Base-by-base conservation (phyloP, 768 basidiomycete species). In the Zangia roseola region DNA sequence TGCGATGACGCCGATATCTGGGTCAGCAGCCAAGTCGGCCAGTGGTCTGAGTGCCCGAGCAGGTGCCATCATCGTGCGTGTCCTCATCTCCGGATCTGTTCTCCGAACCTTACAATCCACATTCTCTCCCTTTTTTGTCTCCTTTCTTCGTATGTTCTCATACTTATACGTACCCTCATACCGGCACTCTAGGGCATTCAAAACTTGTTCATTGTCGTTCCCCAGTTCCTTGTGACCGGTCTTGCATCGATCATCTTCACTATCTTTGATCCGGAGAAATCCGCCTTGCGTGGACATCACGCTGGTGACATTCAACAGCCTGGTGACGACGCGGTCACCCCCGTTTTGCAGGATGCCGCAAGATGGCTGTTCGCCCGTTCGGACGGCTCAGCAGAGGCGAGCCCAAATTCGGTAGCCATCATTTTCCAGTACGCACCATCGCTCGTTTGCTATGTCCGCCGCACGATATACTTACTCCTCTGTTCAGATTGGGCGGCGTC, bases 191-290 rank as follows among this genome's bases (percentile, higher is more conserved):
- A 93, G 91, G 94, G 95, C 34, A 95, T 97, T 44, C 94, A 97
- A 69, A 97, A 97, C 61, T 80, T 97, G 50, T 95, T 89, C 68
- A 74, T 98, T 53, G 95, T 97, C 50, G 71, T 97, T 7, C 95
- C 95, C 0, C 95, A 98, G 61, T 94, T 97, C 69, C 76, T 98
- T 34, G 87, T 94, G 26, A 94, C 91, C 0, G 92, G 84, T 20
- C 67, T 97, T 5, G 84, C 92, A 1, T 82, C 93, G 10, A 71
- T 94, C 52, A 78, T 97, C 39, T 97, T 98, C 60, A 89, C 88
- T 14, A 68, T 97, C 5, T 75, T 93, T 52, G 94, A 95, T 51
- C 85, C 88, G 1, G 62, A 69, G 21, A 81, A 76, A 45, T 71
- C 74, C 6, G 71, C 66, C 23, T 51, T 74, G 1, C 74, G 73